These are phyloP conservation scores for Pterulicium gracile DNA, from an alignment of 1,284 basidiomycete genomes.

Conservation along the genomic window DNA sequence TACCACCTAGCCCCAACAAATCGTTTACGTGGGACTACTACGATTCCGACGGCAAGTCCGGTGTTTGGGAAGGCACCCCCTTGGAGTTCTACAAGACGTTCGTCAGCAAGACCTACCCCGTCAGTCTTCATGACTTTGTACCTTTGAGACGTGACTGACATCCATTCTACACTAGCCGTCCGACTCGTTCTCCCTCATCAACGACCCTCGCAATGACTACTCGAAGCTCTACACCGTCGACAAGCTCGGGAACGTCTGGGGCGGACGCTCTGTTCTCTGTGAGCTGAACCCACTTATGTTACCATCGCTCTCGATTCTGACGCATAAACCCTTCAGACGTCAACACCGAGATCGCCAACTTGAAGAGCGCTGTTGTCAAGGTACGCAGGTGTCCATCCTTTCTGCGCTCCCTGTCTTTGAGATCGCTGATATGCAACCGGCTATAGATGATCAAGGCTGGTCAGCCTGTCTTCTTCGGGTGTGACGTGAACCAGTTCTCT, in stretches of 20 bases:
- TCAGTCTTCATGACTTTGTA: conserved; percentile 21
- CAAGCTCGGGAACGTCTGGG: conserved; percentile 88
- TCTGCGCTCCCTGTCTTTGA: neutral
- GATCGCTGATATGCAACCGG: conserved; percentile 1
- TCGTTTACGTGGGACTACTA: conserved; percentile 85
- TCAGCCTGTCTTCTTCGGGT: conserved; percentile 91
- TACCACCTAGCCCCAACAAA: conserved; percentile 64
- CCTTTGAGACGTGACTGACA: conserved; percentile 7
- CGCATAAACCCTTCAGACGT: conserved; percentile 51
- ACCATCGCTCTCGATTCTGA: neutral
- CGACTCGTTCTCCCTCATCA: conserved; percentile 85
- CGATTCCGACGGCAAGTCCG: conserved; percentile 71
- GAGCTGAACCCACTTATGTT: conserved; percentile 17
- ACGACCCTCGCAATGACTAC: conserved; percentile 85
- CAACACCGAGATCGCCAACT: conserved; percentile 73
- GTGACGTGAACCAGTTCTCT: conserved; percentile 78
- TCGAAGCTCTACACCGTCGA: conserved; percentile 87
- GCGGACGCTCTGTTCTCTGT: conserved; percentile 76
- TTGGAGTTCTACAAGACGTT: conserved; percentile 68
- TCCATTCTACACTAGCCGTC: conserved; percentile 27
- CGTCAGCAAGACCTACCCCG: conserved; percentile 43
- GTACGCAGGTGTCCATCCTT: conserved; percentile 17
- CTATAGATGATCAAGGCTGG: conserved; percentile 73
- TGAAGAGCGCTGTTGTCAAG: conserved; percentile 77
- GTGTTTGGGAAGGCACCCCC: conserved; percentile 73